Base-by-base conservation (phyloP, 2,329 filamentous ascomycete genomes). In the Cryphonectria naterciae region DNA sequence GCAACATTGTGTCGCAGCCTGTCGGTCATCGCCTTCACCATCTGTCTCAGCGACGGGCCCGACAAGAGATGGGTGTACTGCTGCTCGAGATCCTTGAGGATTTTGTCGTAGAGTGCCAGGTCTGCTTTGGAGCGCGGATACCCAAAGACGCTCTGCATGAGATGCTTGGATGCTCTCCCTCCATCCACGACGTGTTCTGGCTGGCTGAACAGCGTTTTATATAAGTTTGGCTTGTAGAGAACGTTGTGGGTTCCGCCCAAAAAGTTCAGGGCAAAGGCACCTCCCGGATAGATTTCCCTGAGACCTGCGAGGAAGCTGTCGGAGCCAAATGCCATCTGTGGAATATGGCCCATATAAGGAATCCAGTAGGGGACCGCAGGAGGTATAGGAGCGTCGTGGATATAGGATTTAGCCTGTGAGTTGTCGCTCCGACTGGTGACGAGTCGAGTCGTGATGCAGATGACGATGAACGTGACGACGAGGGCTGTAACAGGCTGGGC, bases 261-360 rank as follows among this genome's bases (percentile, higher is more conserved):
- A 7, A 82, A 66, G 7, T 75, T 74, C 22, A 83, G 74, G 0
- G 80, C 79, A 71, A 83, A 82, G 35, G 79, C 74, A 43, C 81
- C 81, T 17, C 79, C 73, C 0, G 77, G 72, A 62, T 80, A 81
- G 35, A 74, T 74, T 37, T 76, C 74, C n/a, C 77, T 76, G 28
- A 82, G 75, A 13, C 76, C 65, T 41, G 75, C 70, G 60, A 83
- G 74, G 37, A 80, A 79, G 25, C 73, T 72, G 6, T 76, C 75
- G n/a, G 74, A 72, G 71, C 75, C 75, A 64, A 78, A 67, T 28
- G 74, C 72, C 71, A 82, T 75, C 56, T 78, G 79, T 1, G 79
- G 78, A 17, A 77, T 74, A 60, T 83, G 81, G 19, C 80, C 80
- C 6, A 83, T 54, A 19, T 79, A 75, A 0, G 81, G 81, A 1